Evolutionary conservation across 2,329 filamentous ascomycete genomes (phyloP).

Genomic region (Cladosporium sp.): DNA sequence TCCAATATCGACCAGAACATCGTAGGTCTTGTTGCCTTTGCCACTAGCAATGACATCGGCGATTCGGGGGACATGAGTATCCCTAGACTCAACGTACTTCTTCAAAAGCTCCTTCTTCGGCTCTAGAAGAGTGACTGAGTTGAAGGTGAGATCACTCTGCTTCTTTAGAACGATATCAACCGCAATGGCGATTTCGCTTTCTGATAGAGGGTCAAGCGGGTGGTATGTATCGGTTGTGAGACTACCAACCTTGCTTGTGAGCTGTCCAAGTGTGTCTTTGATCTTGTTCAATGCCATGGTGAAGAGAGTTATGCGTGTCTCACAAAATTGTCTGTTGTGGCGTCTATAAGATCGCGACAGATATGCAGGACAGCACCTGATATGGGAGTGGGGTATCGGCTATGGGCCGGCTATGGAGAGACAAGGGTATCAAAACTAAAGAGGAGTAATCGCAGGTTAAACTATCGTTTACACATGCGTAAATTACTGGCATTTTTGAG

Average conservation of each 20-base stretch:
- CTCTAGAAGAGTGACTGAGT: constrained; percentile 78
- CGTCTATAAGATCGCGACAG: not conserved
- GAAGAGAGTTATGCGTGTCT: not conserved
- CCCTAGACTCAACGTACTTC: constrained; percentile 68
- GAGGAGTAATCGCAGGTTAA: not conserved
- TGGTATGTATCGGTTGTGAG: constrained; percentile 47
- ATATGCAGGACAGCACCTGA: not conserved
- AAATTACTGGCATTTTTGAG: not conserved
- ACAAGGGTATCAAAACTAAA: not conserved
- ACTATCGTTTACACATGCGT: fast-evolving
- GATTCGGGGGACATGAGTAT: constrained; percentile 55
- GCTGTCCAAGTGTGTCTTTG: not conserved
- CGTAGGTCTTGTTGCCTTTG: constrained; percentile 71
- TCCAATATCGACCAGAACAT: constrained; percentile 72
- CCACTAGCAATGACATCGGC: constrained; percentile 80
- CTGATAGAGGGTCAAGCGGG: constrained; percentile 73
- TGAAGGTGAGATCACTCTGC: constrained; percentile 72
- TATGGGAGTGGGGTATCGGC: constrained; percentile 8
- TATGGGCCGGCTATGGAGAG: constrained; percentile 3
- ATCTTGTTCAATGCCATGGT: constrained; percentile 2
- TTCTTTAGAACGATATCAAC: constrained; percentile 66
- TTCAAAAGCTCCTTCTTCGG: constrained; percentile 80
- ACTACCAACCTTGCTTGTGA: constrained; percentile 1
- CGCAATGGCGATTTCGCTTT: constrained; percentile 68
- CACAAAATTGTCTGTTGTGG: not conserved